phyloP scores from a whole-genome alignment of 78 protist genomes.

The Dictyostelium brefeldianum region DNA sequence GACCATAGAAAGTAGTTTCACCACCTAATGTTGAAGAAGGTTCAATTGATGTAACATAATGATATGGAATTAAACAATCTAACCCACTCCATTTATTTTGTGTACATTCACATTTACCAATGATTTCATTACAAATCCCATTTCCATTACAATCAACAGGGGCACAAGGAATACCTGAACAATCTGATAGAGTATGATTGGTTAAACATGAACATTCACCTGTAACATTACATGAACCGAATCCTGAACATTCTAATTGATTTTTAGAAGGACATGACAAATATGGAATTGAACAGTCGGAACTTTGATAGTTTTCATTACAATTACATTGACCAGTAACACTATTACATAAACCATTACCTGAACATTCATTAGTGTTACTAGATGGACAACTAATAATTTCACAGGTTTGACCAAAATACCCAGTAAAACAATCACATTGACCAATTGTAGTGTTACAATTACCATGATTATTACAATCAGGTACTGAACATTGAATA shows the following conservation, averaged over 20 bases:
- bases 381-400: too few relatives aligned
- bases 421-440: background rate
- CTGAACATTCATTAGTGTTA: too few relatives aligned
- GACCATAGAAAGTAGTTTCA: background rate
- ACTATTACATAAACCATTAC: too few relatives aligned
- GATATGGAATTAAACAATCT: background rate
- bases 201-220: background rate
- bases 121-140: background rate
- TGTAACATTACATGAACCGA: background rate
- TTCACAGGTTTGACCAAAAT: too few relatives aligned
- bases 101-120: background rate
- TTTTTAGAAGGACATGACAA: too few relatives aligned
- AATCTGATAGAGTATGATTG: background rate
- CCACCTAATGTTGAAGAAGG: background rate
- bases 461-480: background rate
- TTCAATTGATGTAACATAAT: background rate
- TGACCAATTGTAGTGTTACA: background rate
- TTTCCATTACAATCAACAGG: background rate
- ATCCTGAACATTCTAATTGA: background rate
- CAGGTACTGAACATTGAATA: background rate
- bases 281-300: too few relatives aligned
- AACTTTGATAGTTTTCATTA: too few relatives aligned
- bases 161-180: background rate
- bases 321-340: too few relatives aligned
- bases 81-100: background rate